These are phyloP conservation scores for Rhodotorula kratochvilovae DNA, from an alignment of 768 basidiomycete species.

Conservation along the genomic window DNA sequence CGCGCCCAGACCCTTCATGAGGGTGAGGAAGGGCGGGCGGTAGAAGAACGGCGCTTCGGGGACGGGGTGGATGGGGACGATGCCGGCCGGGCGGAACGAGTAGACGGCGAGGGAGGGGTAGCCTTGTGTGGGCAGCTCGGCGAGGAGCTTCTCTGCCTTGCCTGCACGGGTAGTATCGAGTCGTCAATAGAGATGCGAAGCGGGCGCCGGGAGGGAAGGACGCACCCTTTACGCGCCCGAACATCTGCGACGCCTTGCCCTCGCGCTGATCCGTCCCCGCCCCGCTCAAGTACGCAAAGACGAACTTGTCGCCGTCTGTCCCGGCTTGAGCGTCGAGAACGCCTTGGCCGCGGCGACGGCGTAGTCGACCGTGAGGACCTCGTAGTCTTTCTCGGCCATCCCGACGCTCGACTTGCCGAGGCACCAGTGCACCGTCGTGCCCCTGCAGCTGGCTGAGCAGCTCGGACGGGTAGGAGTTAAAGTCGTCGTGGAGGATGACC, in stretches of 20 bases:
- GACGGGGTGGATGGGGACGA: constrained; percentile 8
- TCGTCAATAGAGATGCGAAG: too few species aligned
- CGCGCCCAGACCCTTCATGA: background rate
- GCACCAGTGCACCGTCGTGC: constrained; percentile 22
- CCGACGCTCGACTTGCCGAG: constrained; percentile 9
- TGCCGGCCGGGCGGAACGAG: constrained; percentile 33
- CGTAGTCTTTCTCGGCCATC: constrained; percentile 36
- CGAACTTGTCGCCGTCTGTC: constrained; percentile 39
- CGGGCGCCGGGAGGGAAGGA: background rate
- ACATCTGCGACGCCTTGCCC: constrained; percentile 12
- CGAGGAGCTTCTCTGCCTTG: constrained; percentile 1
- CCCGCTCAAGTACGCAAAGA: constrained; percentile 42
- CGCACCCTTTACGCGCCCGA: constrained; percentile 29
- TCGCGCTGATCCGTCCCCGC: constrained; percentile 2
- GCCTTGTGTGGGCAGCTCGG: background rate
- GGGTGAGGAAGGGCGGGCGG: background rate
- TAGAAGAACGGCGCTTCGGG: background rate
- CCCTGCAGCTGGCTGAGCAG: constrained; percentile 14
- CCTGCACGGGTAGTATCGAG: background rate
- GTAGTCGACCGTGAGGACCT: constrained; percentile 45
- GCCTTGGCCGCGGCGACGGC: constrained; percentile 25
- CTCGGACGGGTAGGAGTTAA: constrained; percentile 12
- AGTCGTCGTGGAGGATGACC: constrained; percentile 20
- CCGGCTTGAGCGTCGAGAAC: background rate
- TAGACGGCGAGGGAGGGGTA: constrained; percentile 5